Evolutionary conservation across 2,329 filamentous ascomycete species (phyloP), one percentile per base, ranked within the genome.

Genomic region (Penicillium sp.): DNA sequence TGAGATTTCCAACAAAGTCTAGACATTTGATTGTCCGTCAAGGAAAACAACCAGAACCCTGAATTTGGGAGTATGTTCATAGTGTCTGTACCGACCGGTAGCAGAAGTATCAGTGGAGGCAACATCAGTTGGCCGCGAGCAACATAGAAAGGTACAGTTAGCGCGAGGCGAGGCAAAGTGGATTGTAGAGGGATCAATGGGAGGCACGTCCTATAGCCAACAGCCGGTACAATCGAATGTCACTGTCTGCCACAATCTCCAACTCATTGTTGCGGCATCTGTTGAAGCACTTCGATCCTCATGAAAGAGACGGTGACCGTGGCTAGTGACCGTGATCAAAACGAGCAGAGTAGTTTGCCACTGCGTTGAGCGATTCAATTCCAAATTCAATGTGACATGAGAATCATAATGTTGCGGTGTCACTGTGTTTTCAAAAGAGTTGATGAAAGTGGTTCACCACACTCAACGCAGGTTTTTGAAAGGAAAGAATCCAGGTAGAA

Each of bases 211-310:
- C 5, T 47, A 18, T 14, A 4, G 45, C 46, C n/a, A 40, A 47
- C 34, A n/a, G 3, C 22, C 13, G 34, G 46, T 47, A 31, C n/a
- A 46, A 34, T 46, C 31, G 13, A 36, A 36, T 22, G 31, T 47
- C 4, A 36, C 29, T 38, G n/a, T n/a, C n/a, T n/a, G n/a, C n/a
- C n/a, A n/a, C n/a, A n/a, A n/a, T n/a, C n/a, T n/a, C n/a, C n/a
- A 48, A 32, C 46, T 18, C 16, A 47, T 36, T 38, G 34, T 38
- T 42, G 10, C 46, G 36, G 46, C 46, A 42, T 42, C 47, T 49
- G 14, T 27, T 36, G 4, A 49, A 43, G 27, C 14, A 27, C 38
- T 18, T 43, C 14, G 34, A 18, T 7, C 18, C 27, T 43, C 38
- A 36, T 16, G 13, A n/a, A n/a, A n/a, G n/a, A n/a, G n/a, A n/a